Percentiles rank a stretch among this genome's conserved stretches.
Conservation (phyloP, 148 eudicot genomes). For the Polygonum aviculare region DNA sequence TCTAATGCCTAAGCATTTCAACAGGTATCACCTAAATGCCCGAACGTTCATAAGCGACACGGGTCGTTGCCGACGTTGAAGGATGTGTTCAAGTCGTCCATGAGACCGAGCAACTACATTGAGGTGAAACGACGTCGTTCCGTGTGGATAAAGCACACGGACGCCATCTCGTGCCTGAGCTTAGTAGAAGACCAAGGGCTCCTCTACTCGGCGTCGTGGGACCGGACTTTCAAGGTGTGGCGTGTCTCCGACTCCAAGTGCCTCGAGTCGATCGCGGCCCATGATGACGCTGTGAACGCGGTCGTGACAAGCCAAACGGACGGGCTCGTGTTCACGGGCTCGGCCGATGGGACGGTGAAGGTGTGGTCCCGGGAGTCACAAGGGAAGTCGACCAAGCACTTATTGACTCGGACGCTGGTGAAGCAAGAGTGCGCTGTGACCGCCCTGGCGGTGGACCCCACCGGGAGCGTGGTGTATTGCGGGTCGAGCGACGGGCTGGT, state of each 20-base stretch:
- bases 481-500: conserved; percentile 62
- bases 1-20: background rate
- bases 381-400: conserved; percentile 37
- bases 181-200: conserved; percentile 32
- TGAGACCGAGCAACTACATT: conserved; percentile 41
- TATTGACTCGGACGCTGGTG: conserved; percentile 27
- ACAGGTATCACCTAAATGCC: conserved; percentile 31
- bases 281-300: conserved; percentile 57
- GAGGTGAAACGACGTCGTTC: conserved; percentile 46
- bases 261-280: conserved; percentile 54
- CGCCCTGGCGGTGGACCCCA: conserved; percentile 42
- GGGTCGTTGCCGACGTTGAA: conserved; percentile 61
- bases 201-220: conserved; percentile 66
- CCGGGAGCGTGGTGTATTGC: conserved; percentile 39
- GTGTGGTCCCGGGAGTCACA: conserved; percentile 51
- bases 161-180: conserved; percentile 53
- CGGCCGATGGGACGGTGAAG: conserved; percentile 67
- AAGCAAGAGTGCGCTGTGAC: conserved; percentile 69
- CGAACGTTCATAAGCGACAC: conserved; percentile 36
- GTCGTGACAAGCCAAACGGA: conserved; percentile 29
- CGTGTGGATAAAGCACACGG: conserved; percentile 57
- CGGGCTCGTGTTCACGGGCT: conserved; percentile 51
- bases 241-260: conserved; percentile 44
- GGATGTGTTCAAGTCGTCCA: conserved; percentile 50
- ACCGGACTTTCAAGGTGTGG: conserved; percentile 64